Conservation (phyloP, 2,329 filamentous ascomycete species). For the Alternaria incomplexa region DNA sequence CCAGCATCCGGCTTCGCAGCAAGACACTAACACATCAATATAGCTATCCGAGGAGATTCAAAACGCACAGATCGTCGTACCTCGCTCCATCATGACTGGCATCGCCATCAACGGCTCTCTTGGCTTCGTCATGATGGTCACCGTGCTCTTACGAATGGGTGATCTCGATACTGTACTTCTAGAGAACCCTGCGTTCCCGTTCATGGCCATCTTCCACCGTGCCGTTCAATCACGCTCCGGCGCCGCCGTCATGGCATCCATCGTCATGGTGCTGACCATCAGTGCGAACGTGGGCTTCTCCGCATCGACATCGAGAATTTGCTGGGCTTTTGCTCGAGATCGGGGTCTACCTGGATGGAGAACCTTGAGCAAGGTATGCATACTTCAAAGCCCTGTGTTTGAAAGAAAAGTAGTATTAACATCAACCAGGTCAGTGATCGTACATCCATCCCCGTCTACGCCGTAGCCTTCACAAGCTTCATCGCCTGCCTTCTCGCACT, state of each 20-base stretch:
- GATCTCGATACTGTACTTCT: constrained; percentile 39
- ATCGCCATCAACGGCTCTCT: constrained; percentile 48
- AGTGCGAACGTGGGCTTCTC: constrained; percentile 44
- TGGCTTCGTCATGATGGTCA: constrained; percentile 42
- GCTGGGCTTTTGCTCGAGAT: constrained; percentile 52
- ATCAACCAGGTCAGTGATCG: constrained; percentile 22
- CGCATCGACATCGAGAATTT: constrained; percentile 46
- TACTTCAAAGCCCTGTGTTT: rapidly evolving
- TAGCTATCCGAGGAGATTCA: constrained; percentile 39
- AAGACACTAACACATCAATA: constrained; percentile 2
- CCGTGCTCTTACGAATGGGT: constrained; percentile 41
- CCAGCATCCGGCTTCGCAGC: not conserved
- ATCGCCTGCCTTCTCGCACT: constrained; percentile 53
- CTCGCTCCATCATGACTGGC: constrained; percentile 47
- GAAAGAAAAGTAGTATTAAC: constrained; percentile 4
- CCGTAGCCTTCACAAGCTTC: constrained; percentile 35
- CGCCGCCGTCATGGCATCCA: constrained; percentile 53
- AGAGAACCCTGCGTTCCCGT: constrained; percentile 51
- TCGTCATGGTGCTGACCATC: constrained; percentile 40
- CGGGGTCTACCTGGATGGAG: constrained; percentile 48
- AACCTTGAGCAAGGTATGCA: constrained; percentile 20
- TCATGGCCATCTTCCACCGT: constrained; percentile 56
- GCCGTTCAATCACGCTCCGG: constrained; percentile 37
- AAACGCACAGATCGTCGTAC: constrained; percentile 36
- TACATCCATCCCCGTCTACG: constrained; percentile 44